Base-by-base conservation (phyloP, 345 rosid genomes). In the Corchorus olitorius region DNA sequence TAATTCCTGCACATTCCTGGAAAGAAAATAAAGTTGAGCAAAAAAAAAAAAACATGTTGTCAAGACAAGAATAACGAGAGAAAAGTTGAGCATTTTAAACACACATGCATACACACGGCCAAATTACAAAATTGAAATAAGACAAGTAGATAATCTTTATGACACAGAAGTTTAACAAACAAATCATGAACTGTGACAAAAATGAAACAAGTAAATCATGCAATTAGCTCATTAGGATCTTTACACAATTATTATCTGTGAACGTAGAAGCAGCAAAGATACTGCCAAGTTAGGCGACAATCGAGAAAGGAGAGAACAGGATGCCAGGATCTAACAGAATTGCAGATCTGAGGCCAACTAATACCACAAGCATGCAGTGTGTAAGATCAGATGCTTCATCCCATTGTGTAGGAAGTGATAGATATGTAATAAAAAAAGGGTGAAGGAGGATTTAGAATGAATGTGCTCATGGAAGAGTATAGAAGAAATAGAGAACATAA, bases 1-100 rank as follows among this genome's bases (percentile, higher is more conserved):
- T 84, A 39, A 78, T 75, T 68, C 82, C 81, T n/a, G 91, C 88
- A 83, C 97, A 95, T 84, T 95, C 99, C 99, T 95, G 90, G 14
- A 75, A 66, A 72, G 69, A 12, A 52, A 43, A 77, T 34, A 56
- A 67, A 15, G 48, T 16, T 13, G 20, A 56, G 41, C n/a, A 2
- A 43, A 13, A 49, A 58, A 34, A 59, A 9, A 59, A 10, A 15
- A 83, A 2, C 73, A 70, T 6, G 4, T 17, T 34, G 45, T 35
- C 8, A 70, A 16, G 60, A 52, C 73, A 70, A 70, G 65, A 76
- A 59, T 56, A 48, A 59, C n/a, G 4, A 33, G 8, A 49, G 41
- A 69, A 61, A 43, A 34, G 12, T 45, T 17, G 50, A 48, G 59
- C 19, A 63, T 45, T 11, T 14, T 48, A 53, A 68, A 19, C n/a